Conservation (phyloP, 495 filamentous ascomycete species). For the Penicillium steckii region DNA sequence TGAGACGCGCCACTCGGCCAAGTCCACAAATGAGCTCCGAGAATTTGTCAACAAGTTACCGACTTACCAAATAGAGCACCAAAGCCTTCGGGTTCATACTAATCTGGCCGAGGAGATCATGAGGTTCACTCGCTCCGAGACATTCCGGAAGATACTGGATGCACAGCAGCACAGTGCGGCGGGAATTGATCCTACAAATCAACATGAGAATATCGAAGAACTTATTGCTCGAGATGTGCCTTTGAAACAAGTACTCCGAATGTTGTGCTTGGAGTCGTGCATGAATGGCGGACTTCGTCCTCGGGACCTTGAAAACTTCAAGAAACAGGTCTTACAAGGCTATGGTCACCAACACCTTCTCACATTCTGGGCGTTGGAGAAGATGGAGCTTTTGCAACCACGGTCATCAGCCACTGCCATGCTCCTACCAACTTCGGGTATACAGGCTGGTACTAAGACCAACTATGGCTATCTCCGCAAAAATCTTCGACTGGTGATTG, state of each 20-base stretch:
- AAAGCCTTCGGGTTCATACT: conserved; percentile 87
- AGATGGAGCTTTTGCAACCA: conserved; percentile 77
- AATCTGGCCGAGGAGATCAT: conserved; percentile 92
- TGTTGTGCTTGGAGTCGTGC: conserved; percentile 88
- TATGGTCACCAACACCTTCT: conserved; percentile 94
- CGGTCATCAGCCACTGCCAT: conserved; percentile 66
- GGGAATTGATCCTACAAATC: conserved; percentile 80
- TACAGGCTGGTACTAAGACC: conserved; percentile 63
- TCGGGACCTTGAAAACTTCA: conserved; percentile 85
- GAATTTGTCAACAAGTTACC: conserved; percentile 92
- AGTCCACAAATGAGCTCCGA: conserved; percentile 83
- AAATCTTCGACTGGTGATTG: conserved; percentile 82
- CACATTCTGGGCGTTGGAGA: conserved; percentile 86
- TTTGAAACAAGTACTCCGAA: conserved; percentile 72
- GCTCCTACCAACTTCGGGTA: conserved; percentile 65
- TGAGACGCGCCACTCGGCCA: conserved; percentile 83
- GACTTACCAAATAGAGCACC: conserved; percentile 89
- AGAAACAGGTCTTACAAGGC: conserved; percentile 81
- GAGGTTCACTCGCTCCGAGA: conserved; percentile 82
- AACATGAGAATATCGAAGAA: conserved; percentile 89
- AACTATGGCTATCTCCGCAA: conserved; percentile 89
- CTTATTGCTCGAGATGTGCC: conserved; percentile 83
- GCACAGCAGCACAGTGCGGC: conserved; percentile 96
- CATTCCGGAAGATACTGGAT: conserved; percentile 84
- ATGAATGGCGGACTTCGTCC: conserved; percentile 84